phyloP scores from a whole-genome alignment of 2,329 filamentous ascomycete genomes.

The Westerdykella aurantiaca region DNA sequence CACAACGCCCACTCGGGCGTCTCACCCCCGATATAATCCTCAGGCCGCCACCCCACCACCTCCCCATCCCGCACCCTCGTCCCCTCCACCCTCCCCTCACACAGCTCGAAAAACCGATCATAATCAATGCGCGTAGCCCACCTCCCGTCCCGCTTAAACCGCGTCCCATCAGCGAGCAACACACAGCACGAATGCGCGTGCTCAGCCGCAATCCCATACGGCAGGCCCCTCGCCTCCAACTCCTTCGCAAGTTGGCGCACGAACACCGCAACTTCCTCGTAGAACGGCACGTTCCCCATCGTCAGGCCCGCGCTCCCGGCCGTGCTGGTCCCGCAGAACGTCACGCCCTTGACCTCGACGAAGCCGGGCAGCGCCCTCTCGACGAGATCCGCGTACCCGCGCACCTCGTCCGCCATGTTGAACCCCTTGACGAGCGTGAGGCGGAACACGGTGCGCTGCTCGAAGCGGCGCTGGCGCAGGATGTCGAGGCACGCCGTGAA shows the following conservation, averaged over 20 bases:
- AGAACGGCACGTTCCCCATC: conserved; percentile 98
- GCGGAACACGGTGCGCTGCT: conserved; percentile 88
- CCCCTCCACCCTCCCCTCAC: conserved; percentile 53
- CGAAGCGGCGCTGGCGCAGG: conserved; percentile 71
- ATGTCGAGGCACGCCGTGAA: conserved; percentile 91
- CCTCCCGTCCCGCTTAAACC: conserved; percentile 69
- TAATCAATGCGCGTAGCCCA: conserved; percentile 96
- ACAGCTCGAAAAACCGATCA: conserved; percentile 74
- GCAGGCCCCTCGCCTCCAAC: conserved; percentile 63
- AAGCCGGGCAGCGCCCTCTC: conserved; percentile 84
- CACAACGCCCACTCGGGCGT: conserved; percentile 93
- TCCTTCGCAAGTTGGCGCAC: conserved; percentile 66
- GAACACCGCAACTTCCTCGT: conserved; percentile 73
- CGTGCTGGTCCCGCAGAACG: conserved; percentile 88
- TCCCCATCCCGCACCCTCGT: conserved; percentile 16
- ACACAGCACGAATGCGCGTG: conserved; percentile 94
- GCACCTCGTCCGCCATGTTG: conserved; percentile 89
- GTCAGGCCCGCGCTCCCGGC: conserved; percentile 78
- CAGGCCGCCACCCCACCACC: conserved; percentile 64
- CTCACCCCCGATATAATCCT: conserved; percentile 80
- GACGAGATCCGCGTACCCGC: conserved; percentile 84
- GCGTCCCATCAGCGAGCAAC: conserved; percentile 66
- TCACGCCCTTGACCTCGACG: conserved; percentile 93
- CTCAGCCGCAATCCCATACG: conserved; percentile 89
- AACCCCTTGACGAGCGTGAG: conserved; percentile 96